Evolutionary conservation across 2,329 filamentous ascomycete species (phyloP).

Genomic region (Hymenoscyphus linearis): DNA sequence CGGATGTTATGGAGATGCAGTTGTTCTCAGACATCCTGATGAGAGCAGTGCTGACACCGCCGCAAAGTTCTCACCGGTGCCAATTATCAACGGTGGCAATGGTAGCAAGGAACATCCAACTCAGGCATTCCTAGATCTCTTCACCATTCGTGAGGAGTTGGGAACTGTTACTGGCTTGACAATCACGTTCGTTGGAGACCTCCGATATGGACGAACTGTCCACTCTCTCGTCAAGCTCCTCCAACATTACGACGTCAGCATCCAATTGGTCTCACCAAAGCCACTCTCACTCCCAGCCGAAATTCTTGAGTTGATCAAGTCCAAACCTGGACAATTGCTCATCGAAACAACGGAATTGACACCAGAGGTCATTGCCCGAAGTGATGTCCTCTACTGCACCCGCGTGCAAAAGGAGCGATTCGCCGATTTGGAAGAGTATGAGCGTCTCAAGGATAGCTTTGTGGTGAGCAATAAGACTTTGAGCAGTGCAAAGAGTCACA

Average conservation of each 20-base stretch:
- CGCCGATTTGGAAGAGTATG: conserved; percentile 72
- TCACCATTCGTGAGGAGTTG: conserved; percentile 96
- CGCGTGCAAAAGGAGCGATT: conserved; percentile 96
- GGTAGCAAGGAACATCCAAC: conserved; percentile 95
- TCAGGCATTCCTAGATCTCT: conserved; percentile 94
- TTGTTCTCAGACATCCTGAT: conserved; percentile 91
- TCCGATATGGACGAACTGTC: conserved; percentile 88
- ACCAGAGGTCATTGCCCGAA: conserved; percentile 76
- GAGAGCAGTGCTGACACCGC: conserved; percentile 76
- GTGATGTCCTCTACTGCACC: conserved; percentile 95
- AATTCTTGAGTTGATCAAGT: conserved; percentile 65
- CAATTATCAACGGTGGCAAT: conserved; percentile 96
- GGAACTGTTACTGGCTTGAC: conserved; percentile 93
- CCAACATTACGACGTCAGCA: conserved; percentile 88
- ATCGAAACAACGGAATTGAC: conserved; percentile 74
- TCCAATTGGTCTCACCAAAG: conserved; percentile 85
- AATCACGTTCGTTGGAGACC: conserved; percentile 92
- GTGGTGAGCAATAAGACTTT: conserved; percentile 86
- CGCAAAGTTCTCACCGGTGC: conserved; percentile 80
- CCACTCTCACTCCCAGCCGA: conserved; percentile 70
- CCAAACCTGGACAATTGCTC: conserved; percentile 68
- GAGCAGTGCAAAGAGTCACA: conserved; percentile 84
- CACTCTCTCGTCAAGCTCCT: conserved; percentile 94
- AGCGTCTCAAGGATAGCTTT: conserved; percentile 82
- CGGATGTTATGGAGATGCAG: conserved; percentile 87